A percentile compares a stretch with the other conserved stretches of the same genome.
These are phyloP conservation scores for Magnusiomyces magnusii DNA, from an alignment of 1,139 yeast genomes.

Conservation along the genomic window DNA sequence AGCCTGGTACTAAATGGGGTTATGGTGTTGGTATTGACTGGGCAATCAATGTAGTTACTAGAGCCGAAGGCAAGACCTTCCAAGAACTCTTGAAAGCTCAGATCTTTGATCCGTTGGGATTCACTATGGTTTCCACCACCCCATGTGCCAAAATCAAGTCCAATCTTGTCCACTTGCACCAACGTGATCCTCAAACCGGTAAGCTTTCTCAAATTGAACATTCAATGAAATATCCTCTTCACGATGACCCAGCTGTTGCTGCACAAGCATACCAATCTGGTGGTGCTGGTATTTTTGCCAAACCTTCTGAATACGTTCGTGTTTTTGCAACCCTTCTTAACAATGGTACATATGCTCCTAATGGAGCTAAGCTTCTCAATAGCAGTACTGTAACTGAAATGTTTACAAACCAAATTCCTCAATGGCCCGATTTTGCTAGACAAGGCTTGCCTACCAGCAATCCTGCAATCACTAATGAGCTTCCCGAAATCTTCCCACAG, in stretches of 20 bases:
- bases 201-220: slow-evolving; percentile 9
- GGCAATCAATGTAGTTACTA: slow-evolving; percentile 44
- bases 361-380: too few relatives aligned
- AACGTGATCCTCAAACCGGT: slow-evolving; percentile 12
- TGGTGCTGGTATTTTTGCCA: slow-evolving; percentile 45
- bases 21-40: slow-evolving; percentile 50
- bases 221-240: slow-evolving; percentile 8
- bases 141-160: slow-evolving; percentile 8
- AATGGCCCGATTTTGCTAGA: slow-evolving; percentile 18
- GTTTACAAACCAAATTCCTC: slow-evolving; percentile 21
- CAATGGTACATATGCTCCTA: too few relatives aligned
- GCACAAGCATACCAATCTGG: slow-evolving; percentile 31
- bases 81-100: slow-evolving; percentile 38
- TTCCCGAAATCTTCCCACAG: slow-evolving; percentile 21
- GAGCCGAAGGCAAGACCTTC: slow-evolving; percentile 39
- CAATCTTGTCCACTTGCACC: slow-evolving; percentile 14
- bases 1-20: slow-evolving; percentile 47
- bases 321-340: slow-evolving; percentile 42
- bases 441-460: slow-evolving; percentile 5
- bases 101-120: slow-evolving; percentile 42
- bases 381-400: slow-evolving; percentile 18
- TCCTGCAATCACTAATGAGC: slow-evolving; percentile 18
- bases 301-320: slow-evolving; percentile 40
- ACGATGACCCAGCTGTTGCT: slow-evolving; percentile 7
- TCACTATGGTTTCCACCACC: slow-evolving; percentile 36